Evolutionary conservation across 257 asterid genomes (phyloP).

Genomic region (Thymus mandschuricus): DNA sequence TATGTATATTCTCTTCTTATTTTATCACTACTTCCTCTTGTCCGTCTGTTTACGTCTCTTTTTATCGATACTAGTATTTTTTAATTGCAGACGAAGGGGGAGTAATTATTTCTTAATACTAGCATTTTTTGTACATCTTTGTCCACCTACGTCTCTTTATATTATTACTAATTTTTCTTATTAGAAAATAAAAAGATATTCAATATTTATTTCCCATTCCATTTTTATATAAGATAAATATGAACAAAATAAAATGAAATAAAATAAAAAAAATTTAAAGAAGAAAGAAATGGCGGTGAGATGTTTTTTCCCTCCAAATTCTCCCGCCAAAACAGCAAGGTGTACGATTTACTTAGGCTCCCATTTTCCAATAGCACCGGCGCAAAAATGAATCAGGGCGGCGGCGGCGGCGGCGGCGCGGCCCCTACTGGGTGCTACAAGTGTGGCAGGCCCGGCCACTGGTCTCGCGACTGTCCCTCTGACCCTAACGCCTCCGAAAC

Average conservation of each 20-base stretch:
- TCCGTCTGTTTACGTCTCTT: too few relatives aligned
- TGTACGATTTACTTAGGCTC: neutral
- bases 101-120: too few relatives aligned
- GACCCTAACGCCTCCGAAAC: conserved; percentile 36
- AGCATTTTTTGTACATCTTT: too few relatives aligned
- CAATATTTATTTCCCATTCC: too few relatives aligned
- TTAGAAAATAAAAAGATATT: too few relatives aligned
- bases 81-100: too few relatives aligned
- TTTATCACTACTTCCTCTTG: too few relatives aligned
- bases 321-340: conserved; percentile 30
- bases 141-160: too few relatives aligned
- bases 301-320: conserved; percentile 22
- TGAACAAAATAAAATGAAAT: neutral
- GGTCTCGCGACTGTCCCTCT: conserved; percentile 95
- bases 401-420: conserved; percentile 49
- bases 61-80: too few relatives aligned
- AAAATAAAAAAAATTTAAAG: neutral
- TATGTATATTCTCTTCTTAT: too few relatives aligned
- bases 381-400: conserved; percentile 46
- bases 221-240: too few relatives aligned
- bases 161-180: too few relatives aligned
- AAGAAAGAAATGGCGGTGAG: neutral
- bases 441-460: conserved; percentile 97
- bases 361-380: neutral
- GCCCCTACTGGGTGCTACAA: conserved; percentile 96